A percentile compares a stretch with the other conserved stretches of the same genome.
These are phyloP conservation scores for Kluyveromyces siamensis DNA, from an alignment of 805 yeast species.

Conservation along the genomic window DNA sequence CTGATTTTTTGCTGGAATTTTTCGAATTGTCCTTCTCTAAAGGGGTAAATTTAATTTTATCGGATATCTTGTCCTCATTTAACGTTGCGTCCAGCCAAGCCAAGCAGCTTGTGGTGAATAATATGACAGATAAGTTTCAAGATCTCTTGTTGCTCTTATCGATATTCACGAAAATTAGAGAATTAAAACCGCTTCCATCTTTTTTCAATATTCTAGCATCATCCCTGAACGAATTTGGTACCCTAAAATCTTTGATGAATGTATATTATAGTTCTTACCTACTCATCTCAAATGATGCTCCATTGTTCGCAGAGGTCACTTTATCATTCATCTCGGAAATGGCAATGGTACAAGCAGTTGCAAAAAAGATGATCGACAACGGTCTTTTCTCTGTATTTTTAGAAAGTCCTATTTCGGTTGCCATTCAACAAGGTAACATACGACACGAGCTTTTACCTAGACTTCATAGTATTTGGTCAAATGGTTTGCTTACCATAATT, in stretches of 20 bases:
- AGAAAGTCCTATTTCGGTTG: conserved; percentile 64
- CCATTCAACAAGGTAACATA: conserved; percentile 58
- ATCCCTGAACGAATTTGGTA: conserved; percentile 46
- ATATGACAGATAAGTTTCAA: conserved; percentile 45
- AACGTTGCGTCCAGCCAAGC: conserved; percentile 29
- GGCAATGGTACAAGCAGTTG: conserved; percentile 50
- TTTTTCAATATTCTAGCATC: conserved; percentile 43
- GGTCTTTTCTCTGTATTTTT: conserved; percentile 62
- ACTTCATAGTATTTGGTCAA: conserved; percentile 76
- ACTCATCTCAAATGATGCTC: conserved; percentile 51
- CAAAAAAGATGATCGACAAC: conserved; percentile 51
- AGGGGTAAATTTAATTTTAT: conserved; percentile 52
- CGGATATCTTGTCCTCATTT: conserved; percentile 50
- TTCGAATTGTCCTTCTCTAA: conserved; percentile 57
- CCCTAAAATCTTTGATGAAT: conserved; percentile 52
- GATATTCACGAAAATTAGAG: conserved; percentile 49
- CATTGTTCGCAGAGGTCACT: conserved; percentile 62
- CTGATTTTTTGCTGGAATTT: conserved; percentile 45
- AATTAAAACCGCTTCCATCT: conserved; percentile 37
- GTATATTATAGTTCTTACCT: conserved; percentile 62
- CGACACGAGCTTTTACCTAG: conserved; percentile 42
- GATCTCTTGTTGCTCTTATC: conserved; percentile 58
- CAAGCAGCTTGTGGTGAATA: conserved; percentile 26
- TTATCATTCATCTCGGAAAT: conserved; percentile 62
- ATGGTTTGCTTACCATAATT: conserved; percentile 66